Percentiles rank a stretch among this genome's conserved stretches.
phyloP scores from a whole-genome alignment of 2,329 filamentous ascomycete genomes.

The Pyricularia grisea region DNA sequence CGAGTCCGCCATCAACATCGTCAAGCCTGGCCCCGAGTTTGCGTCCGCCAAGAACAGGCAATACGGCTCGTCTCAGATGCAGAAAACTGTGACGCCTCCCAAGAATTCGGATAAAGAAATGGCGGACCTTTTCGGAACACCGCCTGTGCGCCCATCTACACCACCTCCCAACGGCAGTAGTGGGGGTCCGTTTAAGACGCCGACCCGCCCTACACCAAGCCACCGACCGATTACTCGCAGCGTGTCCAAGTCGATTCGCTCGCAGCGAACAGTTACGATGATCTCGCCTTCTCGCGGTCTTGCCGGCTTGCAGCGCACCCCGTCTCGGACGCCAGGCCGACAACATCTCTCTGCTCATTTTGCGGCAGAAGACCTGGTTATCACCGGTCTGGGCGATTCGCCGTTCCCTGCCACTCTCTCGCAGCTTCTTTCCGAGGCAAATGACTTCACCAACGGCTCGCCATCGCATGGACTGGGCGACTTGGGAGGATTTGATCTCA shows the following conservation, averaged over 20 bases:
- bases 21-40: constrained; percentile 27
- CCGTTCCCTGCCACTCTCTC: constrained; percentile 55
- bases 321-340: constrained; percentile 30
- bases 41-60: constrained; percentile 22
- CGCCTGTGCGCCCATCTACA: constrained; percentile 37
- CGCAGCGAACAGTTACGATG: constrained; percentile 24
- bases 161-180: constrained; percentile 40
- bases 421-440: constrained; percentile 51
- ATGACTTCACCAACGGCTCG: constrained; percentile 31
- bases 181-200: constrained; percentile 47
- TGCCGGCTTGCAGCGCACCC: constrained; percentile 33
- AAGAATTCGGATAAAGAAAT: constrained; percentile 22
- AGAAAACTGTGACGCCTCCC: constrained; percentile 30
- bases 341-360: constrained; percentile 23
- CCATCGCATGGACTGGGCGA: constrained; percentile 28
- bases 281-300: constrained; percentile 33
- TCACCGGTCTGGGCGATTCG: constrained; percentile 28
- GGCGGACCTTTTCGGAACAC: constrained; percentile 57
- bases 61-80: constrained; percentile 22
- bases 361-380: constrained; percentile 20
- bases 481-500: constrained; percentile 13
- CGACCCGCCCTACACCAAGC: constrained; percentile 50
- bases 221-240: constrained; percentile 53
- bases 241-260: constrained; percentile 46
- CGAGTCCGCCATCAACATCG: constrained; percentile 44